Conservation (phyloP, 192 early-diverging fungal genomes). For the Geosiphon pyriformis region DNA sequence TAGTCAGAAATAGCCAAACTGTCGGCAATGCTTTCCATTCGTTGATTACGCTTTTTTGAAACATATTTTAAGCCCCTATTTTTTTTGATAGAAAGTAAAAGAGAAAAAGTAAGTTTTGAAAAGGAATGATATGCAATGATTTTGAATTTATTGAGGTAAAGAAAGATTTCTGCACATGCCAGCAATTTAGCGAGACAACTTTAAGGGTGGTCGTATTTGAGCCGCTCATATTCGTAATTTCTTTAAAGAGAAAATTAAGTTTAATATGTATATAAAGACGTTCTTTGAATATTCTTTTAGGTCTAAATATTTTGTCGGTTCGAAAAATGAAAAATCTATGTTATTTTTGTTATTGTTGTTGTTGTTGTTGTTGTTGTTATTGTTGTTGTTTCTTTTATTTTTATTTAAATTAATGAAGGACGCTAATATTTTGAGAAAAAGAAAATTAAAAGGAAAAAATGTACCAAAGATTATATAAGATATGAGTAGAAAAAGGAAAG, state of each 20-base stretch:
- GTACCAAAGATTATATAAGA: too few relatives aligned
- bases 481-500: too few relatives aligned
- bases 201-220: conserved; percentile 30
- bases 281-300: too few relatives aligned
- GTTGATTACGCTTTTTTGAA: conserved; percentile 39
- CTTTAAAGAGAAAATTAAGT: background rate
- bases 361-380: too few relatives aligned
- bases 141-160: background rate
- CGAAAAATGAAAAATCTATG: too few relatives aligned
- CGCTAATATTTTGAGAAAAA: too few relatives aligned
- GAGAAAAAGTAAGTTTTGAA: background rate
- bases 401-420: too few relatives aligned
- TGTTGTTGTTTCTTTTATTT: too few relatives aligned
- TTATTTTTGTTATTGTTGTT: too few relatives aligned
- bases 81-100: background rate
- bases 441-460: too few relatives aligned
- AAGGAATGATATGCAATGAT: background rate
- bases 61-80: conserved; percentile 41
- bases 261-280: too few relatives aligned
- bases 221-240: conserved; percentile 15
- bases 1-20: conserved; percentile 26
- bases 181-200: conserved; percentile 48
- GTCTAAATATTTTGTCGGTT: too few relatives aligned
- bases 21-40: conserved; percentile 47
- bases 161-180: conserved; percentile 29